A percentile compares a stretch with the other conserved stretches of the same genome.
phyloP scores from a whole-genome alignment of 805 yeast genomes.

The Millerozyma acaciae region DNA sequence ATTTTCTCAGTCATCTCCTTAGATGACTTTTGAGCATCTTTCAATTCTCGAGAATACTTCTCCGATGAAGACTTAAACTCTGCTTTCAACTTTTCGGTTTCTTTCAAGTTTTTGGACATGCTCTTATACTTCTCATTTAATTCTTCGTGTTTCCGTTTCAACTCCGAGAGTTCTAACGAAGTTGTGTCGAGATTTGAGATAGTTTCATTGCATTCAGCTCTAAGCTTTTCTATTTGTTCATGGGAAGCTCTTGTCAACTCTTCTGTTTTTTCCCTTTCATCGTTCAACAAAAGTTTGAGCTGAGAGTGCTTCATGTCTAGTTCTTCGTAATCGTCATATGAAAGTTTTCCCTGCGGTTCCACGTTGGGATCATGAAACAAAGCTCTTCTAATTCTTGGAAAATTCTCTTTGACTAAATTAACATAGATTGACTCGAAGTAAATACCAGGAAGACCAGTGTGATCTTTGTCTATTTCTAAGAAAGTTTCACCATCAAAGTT shows the following conservation, averaged over 20 bases:
- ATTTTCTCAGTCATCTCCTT: constrained; percentile 20
- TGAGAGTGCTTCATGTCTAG: constrained; percentile 34
- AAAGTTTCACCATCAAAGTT: constrained; percentile 52
- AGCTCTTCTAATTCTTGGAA: constrained; percentile 61
- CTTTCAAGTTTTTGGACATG: constrained; percentile 18
- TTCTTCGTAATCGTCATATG: constrained; percentile 56
- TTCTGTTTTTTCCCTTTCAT: constrained; percentile 16
- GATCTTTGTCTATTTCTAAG: constrained; percentile 56
- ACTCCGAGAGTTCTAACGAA: constrained; percentile 14
- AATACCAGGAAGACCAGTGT: constrained; percentile 83
- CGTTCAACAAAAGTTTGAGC: constrained; percentile 19
- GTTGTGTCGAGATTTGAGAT: constrained; percentile 10
- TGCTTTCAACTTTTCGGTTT: constrained; percentile 27
- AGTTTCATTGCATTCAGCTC: constrained; percentile 11
- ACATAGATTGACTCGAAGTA: constrained; percentile 67
- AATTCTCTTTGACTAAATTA: constrained; percentile 64
- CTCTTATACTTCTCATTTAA: constrained; percentile 17
- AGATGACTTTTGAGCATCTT: constrained; percentile 25
- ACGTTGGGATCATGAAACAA: constrained; percentile 68
- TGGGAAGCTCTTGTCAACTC: constrained; percentile 17
- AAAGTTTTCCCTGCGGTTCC: constrained; percentile 65
- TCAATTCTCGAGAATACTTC: constrained; percentile 27
- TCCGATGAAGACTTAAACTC: constrained; percentile 27
- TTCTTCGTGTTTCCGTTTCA: constrained; percentile 17
- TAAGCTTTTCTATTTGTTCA: constrained; percentile 15